Evolutionary conservation across 108 stramenopile genomes (phyloP).

Genomic region (Nitzschia sp.): DNA sequence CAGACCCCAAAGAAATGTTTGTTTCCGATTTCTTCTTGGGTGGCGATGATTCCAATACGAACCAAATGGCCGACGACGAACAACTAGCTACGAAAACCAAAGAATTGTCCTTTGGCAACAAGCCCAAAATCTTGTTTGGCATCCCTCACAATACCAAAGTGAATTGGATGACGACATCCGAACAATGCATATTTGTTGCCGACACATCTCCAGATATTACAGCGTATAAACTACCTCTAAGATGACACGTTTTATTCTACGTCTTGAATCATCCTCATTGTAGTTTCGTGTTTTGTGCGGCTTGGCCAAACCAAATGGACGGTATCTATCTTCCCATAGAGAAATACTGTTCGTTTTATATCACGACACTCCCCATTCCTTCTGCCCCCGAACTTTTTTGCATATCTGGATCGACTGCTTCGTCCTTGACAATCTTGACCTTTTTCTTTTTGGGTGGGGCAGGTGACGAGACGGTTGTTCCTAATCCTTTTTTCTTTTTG

Average conservation of each 20-base stretch:
- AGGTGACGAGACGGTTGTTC: constrained; percentile 17
- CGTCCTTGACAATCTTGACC: constrained; percentile 56
- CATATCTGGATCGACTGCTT: constrained; percentile 68
- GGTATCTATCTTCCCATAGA: not conserved
- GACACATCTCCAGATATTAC: constrained; percentile 78
- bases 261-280: too few species aligned
- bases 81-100: not conserved
- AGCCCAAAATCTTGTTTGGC: constrained; percentile 42
- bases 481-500: constrained; percentile 47
- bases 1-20: constrained; percentile 35
- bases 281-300: too few species aligned
- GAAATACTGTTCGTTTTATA: constrained; percentile 41
- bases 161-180: constrained; percentile 56
- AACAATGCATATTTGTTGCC: constrained; percentile 65
- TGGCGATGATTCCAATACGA: not conserved
- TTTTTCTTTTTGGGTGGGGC: constrained; percentile 57
- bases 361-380: constrained; percentile 54
- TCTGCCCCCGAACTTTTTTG: constrained; percentile 64
- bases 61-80: constrained; percentile 9
- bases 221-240: constrained; percentile 53
- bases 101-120: constrained; percentile 8
- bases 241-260: constrained; percentile 5
- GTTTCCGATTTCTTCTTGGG: not conserved
- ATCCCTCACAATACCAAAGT: constrained; percentile 58
- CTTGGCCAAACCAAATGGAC: too few species aligned